A percentile compares a stretch with the other conserved stretches of the same genome.
These are phyloP conservation scores for Arachis monticola DNA, from an alignment of 331 rosid genomes.

Conservation along the genomic window DNA sequence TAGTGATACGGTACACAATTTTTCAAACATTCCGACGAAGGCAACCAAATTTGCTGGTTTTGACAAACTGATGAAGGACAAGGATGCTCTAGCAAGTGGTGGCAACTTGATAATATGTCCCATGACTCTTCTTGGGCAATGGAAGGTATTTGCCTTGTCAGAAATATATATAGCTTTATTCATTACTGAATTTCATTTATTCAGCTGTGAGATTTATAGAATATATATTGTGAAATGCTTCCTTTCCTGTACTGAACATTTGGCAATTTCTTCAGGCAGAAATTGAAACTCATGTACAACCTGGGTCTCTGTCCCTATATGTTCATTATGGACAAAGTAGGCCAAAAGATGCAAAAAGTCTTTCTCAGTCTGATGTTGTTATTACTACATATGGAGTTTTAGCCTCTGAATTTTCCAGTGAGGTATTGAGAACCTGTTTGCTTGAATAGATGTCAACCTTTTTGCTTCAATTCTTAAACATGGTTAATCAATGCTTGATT, in stretches of 20 bases:
- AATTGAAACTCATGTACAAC: constrained; percentile 81
- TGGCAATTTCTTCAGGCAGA: constrained; percentile 71
- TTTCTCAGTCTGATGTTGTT: constrained; percentile 77
- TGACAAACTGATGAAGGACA: constrained; percentile 67
- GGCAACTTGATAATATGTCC: constrained; percentile 90
- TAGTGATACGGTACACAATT: constrained; percentile 39
- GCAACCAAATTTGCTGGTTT: constrained; percentile 64
- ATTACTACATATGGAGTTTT: constrained; percentile 89
- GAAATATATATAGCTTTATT: constrained; percentile 15
- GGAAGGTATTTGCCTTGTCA: constrained; percentile 73
- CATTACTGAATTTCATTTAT: constrained; percentile 29
- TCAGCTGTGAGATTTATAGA: constrained; percentile 21
- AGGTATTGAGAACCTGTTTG: constrained; percentile 61
- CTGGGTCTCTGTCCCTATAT: constrained; percentile 76
- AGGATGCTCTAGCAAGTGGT: constrained; percentile 59
- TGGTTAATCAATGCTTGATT: constrained; percentile 35
- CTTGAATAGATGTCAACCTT: constrained; percentile 17
- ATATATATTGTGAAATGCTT: constrained; percentile 6
- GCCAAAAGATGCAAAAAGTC: constrained; percentile 77
- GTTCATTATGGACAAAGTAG: constrained; percentile 95
- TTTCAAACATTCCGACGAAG: constrained; percentile 50
- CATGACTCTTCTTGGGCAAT: constrained; percentile 93
- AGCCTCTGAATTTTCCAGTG: constrained; percentile 84
- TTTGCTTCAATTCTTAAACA: constrained; percentile 32
- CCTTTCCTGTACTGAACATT: constrained; percentile 38